Base-by-base conservation (phyloP, 331 rosid genomes). In the Stylosanthes scabra region DNA sequence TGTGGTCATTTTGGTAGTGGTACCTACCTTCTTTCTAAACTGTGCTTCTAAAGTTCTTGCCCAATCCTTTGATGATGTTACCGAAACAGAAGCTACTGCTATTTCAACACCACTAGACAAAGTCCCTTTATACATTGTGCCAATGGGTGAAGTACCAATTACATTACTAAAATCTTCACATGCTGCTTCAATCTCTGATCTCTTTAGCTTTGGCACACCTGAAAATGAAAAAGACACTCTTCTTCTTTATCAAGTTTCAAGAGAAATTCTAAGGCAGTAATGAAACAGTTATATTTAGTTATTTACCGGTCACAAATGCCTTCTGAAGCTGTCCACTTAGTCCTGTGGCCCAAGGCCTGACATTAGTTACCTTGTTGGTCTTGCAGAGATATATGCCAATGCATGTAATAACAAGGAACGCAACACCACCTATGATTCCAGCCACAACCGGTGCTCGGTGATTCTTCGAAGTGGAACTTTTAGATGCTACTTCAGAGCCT, bases 101-200 rank as follows among this genome's bases (percentile, higher is more conserved):
- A 93, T 93, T 82, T 93, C 98, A 0, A 91, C 91, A 16, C 98
- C 98, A 67, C 86, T 89, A 49, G 98, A 93, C 76, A 93, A 82
- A 44, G 97, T 93, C 83, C 98, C 97, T 83, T 93, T 93, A 81
- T 86, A 91, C 79, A 89, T 78, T 55, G 88, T 85, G 27, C 96
- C 94, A 31, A 82, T 70, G 8, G 92, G 84, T 41, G 91, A 86
- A 77, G 83, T 72, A 52, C 93, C 86, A 54, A 93, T 86, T 6
- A 93, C 96, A 66, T 93, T 93, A 65, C 97, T 93, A 81, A 93
- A 93, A 91, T 89, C 98, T 84, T 93, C 98, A 81, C 98, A 93
- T 58, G 98, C 97, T 68, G 73, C 83, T 82, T 80, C 91, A 67
- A 93, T 87, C 80, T 93, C 94, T 49, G 88, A 67, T 82, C 91